Conservation (phyloP, 768 basidiomycete genomes). For the Lyophyllum decastes region DNA sequence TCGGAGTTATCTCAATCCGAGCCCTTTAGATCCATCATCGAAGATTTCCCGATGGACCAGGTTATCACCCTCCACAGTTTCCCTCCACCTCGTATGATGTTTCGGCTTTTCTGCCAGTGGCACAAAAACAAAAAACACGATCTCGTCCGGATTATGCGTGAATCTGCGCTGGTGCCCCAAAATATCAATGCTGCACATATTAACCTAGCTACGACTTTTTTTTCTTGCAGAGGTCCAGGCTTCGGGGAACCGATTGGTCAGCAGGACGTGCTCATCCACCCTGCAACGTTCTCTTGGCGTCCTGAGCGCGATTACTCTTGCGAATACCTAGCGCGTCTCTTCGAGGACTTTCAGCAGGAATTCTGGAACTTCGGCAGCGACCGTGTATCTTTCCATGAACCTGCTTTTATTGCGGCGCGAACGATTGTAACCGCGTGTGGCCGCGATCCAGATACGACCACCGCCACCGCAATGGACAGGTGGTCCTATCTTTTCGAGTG, state of each 20-base stretch:
- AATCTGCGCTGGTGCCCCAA: constrained; percentile 8
- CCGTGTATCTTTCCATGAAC: constrained; percentile 19
- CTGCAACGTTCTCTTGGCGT: constrained; percentile 14
- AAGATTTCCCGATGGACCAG: constrained; percentile 16
- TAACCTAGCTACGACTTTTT: constrained; percentile 27
- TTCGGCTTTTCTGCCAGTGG: constrained; percentile 16
- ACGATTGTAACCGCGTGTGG: constrained; percentile 19
- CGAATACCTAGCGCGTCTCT: constrained; percentile 15
- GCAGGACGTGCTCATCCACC: constrained; percentile 18
- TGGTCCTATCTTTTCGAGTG: constrained; percentile 27
- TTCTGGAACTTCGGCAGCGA: constrained; percentile 22
- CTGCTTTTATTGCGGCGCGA: constrained; percentile 17
- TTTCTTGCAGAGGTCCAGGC: constrained; percentile 15
- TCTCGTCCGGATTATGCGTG: constrained; percentile 19
- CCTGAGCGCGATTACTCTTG: constrained; percentile 10
- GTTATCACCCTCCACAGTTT: constrained; percentile 15
- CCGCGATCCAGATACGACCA: constrained; percentile 23
- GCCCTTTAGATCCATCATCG: constrained; percentile 20
- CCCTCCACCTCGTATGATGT: constrained; percentile 13
- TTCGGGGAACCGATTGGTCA: constrained; percentile 20
- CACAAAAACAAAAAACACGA: constrained; percentile 9
- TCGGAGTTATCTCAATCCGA: constrained; percentile 20
- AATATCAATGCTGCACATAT: constrained; percentile 12
- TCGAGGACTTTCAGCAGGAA: constrained; percentile 22
- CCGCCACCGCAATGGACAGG: constrained; percentile 24